These are phyloP conservation scores for Theobroma grandiflorum DNA, from an alignment of 441 rosid species.

Conservation along the genomic window DNA sequence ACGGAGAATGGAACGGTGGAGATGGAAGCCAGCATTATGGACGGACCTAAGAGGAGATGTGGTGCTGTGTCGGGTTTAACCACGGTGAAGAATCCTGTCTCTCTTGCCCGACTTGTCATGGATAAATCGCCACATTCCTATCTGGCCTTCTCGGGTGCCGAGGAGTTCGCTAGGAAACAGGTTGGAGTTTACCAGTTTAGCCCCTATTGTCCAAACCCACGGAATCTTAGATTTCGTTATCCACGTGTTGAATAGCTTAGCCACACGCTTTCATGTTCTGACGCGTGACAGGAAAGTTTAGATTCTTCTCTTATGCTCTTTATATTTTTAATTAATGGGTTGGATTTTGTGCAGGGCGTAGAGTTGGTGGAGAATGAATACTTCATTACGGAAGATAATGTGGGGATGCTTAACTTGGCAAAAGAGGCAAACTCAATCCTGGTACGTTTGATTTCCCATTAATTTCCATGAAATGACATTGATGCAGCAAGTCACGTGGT, in stretches of 20 bases:
- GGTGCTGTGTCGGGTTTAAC: constrained; percentile 93
- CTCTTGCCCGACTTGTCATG: constrained; percentile 95
- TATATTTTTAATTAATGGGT: not conserved
- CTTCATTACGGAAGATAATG: constrained; percentile 82
- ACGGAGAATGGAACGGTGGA: constrained; percentile 88
- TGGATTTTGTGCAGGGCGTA: constrained; percentile 57
- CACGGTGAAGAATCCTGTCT: constrained; percentile 84
- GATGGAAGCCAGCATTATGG: constrained; percentile 99
- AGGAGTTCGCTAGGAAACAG: constrained; percentile 86
- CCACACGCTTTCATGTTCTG: not conserved
- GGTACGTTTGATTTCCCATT: constrained; percentile 43
- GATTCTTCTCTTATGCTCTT: not conserved
- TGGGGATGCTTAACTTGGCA: constrained; percentile 85
- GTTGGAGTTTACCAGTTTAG: constrained; percentile 45
- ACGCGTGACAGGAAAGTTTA: not conserved
- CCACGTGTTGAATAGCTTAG: not conserved
- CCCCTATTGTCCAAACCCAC: not conserved
- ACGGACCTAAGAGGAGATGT: constrained; percentile 81
- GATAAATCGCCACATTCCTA: constrained; percentile 96
- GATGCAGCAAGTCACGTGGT: not conserved
- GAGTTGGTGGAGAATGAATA: constrained; percentile 78
- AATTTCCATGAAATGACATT: not conserved
- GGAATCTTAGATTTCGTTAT: not conserved
- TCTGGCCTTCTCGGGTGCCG: constrained; percentile 88
- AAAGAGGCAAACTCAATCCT: constrained; percentile 88